phyloP scores from a whole-genome alignment of 768 basidiomycete species.

The Hortiboletus flavorubellus region DNA sequence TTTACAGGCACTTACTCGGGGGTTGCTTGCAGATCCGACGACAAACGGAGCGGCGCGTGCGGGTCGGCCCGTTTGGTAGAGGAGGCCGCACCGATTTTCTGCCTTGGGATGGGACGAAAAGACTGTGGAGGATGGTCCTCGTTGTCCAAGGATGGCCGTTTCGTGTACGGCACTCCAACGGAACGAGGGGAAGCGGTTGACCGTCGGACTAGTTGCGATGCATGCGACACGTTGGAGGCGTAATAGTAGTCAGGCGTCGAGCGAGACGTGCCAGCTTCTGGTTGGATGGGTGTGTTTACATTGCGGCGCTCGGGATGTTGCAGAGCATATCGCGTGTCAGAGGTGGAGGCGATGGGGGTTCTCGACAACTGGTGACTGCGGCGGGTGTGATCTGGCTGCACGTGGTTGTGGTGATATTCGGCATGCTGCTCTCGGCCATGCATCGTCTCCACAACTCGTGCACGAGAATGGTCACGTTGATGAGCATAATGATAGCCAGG shows the following conservation, averaged over 20 bases:
- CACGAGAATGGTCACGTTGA: conserved; percentile 24
- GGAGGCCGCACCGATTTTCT: conserved; percentile 14
- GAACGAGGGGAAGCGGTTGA: conserved; percentile 16
- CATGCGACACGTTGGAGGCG: background rate
- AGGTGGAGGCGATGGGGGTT: conserved; percentile 14
- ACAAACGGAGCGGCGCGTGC: conserved; percentile 37
- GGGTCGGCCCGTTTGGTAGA: conserved; percentile 26
- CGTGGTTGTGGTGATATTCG: conserved; percentile 27
- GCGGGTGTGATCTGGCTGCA: conserved; percentile 15
- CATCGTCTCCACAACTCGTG: conserved; percentile 25
- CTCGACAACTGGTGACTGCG: conserved; percentile 16
- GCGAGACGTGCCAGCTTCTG: conserved; percentile 21
- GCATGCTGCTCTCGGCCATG: conserved; percentile 24
- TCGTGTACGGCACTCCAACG: conserved; percentile 21
- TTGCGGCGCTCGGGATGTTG: conserved; percentile 18
- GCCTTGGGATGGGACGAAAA: conserved; percentile 17
- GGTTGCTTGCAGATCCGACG: conserved; percentile 43
- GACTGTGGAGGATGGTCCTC: conserved; percentile 14
- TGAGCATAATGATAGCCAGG: conserved; percentile 30
- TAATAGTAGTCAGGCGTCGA: conserved; percentile 18
- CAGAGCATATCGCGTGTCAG: conserved; percentile 18
- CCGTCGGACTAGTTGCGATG: conserved; percentile 23
- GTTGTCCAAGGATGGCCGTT: conserved; percentile 8
- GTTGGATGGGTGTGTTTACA: conserved; percentile 14
- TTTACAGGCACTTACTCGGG: conserved; percentile 38